Base-by-base conservation (phyloP, 2,329 filamentous ascomycete genomes). In the Alternaria triticina region DNA sequence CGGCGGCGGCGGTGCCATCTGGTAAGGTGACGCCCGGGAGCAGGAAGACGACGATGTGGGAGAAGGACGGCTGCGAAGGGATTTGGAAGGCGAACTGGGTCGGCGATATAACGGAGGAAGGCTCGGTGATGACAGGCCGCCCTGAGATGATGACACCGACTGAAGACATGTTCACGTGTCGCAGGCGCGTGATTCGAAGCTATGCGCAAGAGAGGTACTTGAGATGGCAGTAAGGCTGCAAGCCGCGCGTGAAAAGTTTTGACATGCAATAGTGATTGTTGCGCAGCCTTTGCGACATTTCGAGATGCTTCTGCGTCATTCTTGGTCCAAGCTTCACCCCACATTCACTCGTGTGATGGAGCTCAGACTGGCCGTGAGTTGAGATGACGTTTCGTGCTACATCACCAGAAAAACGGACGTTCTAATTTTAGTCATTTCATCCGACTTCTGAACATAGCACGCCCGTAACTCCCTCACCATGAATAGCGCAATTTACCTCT, bases 1-100 rank as follows among this genome's bases (percentile, higher is more conserved):
- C 95, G 50, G 94, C 92, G 13, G 94, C 96, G 6, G 93, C 95
- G 20, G 91, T 91, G 70, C 88, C 87, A 5, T 87, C 84, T 0
- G 94, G 94, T 0, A 99, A 85, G 10, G 86, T 80, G 10, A 91
- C 85, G 46, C 90, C 91, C 0, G 96, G 96, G 1, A 97, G 87
- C 36, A 97, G 85, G 82, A 98, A 97, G 61, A 98, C 89, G 73
- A 94, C 91, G 59, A 98, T 87, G 78, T 98, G 94, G 58, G 83
- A 85, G 79, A 91, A 89, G 6, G 83, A 73, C 1, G 88, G 86
- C 25, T 78, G 74, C 7, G 86, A 79, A 15, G 91, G 89, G 79
- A 96, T 93, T 55, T 88, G 82, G 79, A 90, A 89, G 55, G 87
- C 86, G 78, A 88, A 89, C 78, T 90, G 88, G 3, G 87, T 88